These are phyloP conservation scores for Blastobotrys attinorum DNA, from an alignment of 805 yeast species.

Conservation along the genomic window DNA sequence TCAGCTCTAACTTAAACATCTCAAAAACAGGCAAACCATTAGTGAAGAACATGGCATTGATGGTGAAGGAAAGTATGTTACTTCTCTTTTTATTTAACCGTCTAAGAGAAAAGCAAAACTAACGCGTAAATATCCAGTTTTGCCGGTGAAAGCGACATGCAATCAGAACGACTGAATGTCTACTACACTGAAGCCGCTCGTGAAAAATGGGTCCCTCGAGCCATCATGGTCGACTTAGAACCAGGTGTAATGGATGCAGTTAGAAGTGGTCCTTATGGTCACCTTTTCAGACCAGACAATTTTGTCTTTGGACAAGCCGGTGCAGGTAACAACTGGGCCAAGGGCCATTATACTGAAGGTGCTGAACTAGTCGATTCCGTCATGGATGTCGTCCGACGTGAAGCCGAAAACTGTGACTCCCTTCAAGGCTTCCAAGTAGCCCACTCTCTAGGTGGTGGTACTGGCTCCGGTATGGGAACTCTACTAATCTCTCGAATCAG, in stretches of 20 bases:
- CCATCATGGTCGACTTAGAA: slow-evolving; percentile 86
- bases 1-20: not conserved
- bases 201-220: slow-evolving; percentile 89
- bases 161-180: slow-evolving; percentile 56
- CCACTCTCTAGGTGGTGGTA: slow-evolving; percentile 83
- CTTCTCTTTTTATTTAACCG: not conserved
- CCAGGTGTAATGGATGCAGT: slow-evolving; percentile 91
- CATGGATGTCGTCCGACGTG: slow-evolving; percentile 84
- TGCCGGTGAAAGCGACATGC: slow-evolving; percentile 20
- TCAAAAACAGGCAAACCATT: slow-evolving; percentile 29
- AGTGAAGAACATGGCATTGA: slow-evolving; percentile 35
- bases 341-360: slow-evolving; percentile 95
- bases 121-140: slow-evolving; percentile 19
- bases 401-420: slow-evolving; percentile 88
- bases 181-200: slow-evolving; percentile 81
- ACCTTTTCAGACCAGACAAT: slow-evolving; percentile 87
- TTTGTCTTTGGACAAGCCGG: slow-evolving; percentile 83
- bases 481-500: slow-evolving; percentile 74
- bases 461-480: slow-evolving; percentile 97
- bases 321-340: slow-evolving; percentile 96
- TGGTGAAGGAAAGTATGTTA: slow-evolving; percentile 22
- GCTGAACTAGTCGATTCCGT: slow-evolving; percentile 90
- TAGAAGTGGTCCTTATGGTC: slow-evolving; percentile 71
- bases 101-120: slow-evolving; percentile 15
- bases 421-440: slow-evolving; percentile 92